phyloP scores from a whole-genome alignment of 768 basidiomycete genomes.

The Termitomyces sp. region DNA sequence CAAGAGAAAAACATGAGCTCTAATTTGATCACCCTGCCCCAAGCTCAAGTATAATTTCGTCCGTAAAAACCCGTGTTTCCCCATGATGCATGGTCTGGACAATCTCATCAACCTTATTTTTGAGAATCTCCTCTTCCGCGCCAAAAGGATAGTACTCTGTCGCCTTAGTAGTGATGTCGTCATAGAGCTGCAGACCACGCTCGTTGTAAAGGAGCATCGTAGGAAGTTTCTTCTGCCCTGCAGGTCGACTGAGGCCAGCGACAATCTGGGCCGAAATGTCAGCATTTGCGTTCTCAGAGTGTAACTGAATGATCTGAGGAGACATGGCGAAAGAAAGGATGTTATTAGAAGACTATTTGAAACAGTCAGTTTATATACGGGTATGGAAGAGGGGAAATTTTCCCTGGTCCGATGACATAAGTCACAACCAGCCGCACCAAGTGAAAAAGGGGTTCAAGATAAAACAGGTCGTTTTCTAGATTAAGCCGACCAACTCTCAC shows the following conservation, averaged over 20 bases:
- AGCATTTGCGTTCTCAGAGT: slow-evolving; percentile 26
- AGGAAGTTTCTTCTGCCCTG: slow-evolving; percentile 63
- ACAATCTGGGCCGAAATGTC: slow-evolving; percentile 47
- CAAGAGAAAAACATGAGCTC: not conserved
- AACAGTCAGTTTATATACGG: slow-evolving; percentile 6
- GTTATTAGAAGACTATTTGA: not conserved
- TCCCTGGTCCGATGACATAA: slow-evolving; percentile 13
- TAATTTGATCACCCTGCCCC: slow-evolving; percentile 77
- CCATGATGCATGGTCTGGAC: slow-evolving; percentile 64
- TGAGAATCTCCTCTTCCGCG: slow-evolving; percentile 86
- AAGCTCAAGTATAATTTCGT: slow-evolving; percentile 79
- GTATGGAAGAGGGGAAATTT: slow-evolving; percentile 1
- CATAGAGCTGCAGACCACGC: slow-evolving; percentile 80
- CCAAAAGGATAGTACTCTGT: slow-evolving; percentile 88
- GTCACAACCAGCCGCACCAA: slow-evolving; percentile 9
- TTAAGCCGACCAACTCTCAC: not conserved
- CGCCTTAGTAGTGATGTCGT: slow-evolving; percentile 74
- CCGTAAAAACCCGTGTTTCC: slow-evolving; percentile 30
- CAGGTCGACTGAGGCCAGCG: slow-evolving; percentile 52
- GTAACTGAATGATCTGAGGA: slow-evolving; percentile 51
- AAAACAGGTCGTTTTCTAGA: not conserved
- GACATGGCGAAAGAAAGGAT: slow-evolving; percentile 28
- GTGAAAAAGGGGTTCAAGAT: not conserved
- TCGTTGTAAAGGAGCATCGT: slow-evolving; percentile 88
- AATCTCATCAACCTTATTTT: slow-evolving; percentile 69